A percentile compares a stretch with the other conserved stretches of the same genome.
phyloP scores from a whole-genome alignment of 2,329 filamentous ascomycete genomes.

The Teratosphaeria viscida region DNA sequence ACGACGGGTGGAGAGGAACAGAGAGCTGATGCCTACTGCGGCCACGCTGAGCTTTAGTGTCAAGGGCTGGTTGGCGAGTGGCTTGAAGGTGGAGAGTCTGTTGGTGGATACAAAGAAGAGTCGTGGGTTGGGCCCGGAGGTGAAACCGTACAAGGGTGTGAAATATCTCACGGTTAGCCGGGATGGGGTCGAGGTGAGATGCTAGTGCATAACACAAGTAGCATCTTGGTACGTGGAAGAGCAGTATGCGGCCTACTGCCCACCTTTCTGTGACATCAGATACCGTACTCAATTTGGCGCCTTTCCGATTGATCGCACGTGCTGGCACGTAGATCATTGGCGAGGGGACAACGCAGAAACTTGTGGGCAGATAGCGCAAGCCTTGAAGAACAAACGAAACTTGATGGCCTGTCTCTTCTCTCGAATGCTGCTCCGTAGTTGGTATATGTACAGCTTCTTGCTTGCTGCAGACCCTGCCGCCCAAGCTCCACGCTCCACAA shows the following conservation, averaged over 20 bases:
- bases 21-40: conserved; percentile 38
- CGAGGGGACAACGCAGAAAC: neutral
- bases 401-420: neutral
- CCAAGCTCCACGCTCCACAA: neutral
- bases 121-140: conserved; percentile 70
- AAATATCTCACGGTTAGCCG: conserved; percentile 78
- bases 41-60: conserved; percentile 42
- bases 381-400: neutral
- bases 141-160: conserved; percentile 95
- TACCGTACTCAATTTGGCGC: too few relatives aligned
- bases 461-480: neutral
- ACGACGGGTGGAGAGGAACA: conserved; percentile 20
- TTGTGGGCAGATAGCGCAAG: neutral
- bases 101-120: conserved; percentile 66
- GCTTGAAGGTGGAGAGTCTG: conserved; percentile 52
- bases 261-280: neutral
- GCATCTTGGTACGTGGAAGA: neutral
- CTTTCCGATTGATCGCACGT: too few relatives aligned
- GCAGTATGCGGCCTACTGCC: neutral
- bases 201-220: conserved; percentile 16
- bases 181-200: conserved; percentile 42
- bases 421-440: neutral
- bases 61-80: conserved; percentile 55
- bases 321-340: neutral
- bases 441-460: conserved; percentile 8